Evolutionary conservation across 805 yeast genomes (phyloP).

Genomic region (Vanderwaltozyma polyspora): DNA sequence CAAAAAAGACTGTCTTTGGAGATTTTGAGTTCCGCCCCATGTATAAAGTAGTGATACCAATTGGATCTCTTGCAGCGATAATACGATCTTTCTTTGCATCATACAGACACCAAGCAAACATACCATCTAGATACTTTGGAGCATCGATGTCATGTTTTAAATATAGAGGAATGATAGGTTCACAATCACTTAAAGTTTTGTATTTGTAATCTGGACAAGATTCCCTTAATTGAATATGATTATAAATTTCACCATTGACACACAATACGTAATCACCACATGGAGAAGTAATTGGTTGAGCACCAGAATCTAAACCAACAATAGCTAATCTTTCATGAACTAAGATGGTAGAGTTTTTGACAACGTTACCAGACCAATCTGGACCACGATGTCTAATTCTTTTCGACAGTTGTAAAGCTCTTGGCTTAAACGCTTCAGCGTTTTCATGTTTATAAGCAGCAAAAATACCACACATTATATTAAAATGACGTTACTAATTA

Average conservation of each 20-base stretch:
- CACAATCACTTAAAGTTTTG: conserved; percentile 91
- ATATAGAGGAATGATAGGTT: conserved; percentile 89
- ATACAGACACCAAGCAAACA: conserved; percentile 92
- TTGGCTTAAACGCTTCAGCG: conserved; percentile 68
- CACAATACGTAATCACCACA: conserved; percentile 66
- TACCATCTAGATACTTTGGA: conserved; percentile 90
- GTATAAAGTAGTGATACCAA: conserved; percentile 92
- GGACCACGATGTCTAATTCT: conserved; percentile 98
- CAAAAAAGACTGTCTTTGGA: conserved; percentile 77
- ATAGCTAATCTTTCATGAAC: conserved; percentile 95
- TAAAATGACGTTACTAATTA: not conserved
- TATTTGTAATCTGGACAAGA: conserved; percentile 62
- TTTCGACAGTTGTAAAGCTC: conserved; percentile 83
- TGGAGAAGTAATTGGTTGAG: conserved; percentile 84
- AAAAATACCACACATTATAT: conserved; percentile 90
- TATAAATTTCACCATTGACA: conserved; percentile 97
- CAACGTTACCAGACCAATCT: conserved; percentile 92
- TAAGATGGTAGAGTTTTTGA: conserved; percentile 68
- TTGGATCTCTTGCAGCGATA: conserved; percentile 96
- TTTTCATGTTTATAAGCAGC: conserved; percentile 81
- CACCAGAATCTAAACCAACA: conserved; percentile 95
- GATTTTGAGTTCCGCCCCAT: conserved; percentile 67
- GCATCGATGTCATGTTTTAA: conserved; percentile 80
- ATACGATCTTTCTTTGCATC: conserved; percentile 79
- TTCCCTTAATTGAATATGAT: conserved; percentile 82